A percentile compares a stretch with the other conserved stretches of the same genome.
Conservation (phyloP, 805 yeast genomes). For the Cyberlindnera lachancei region DNA sequence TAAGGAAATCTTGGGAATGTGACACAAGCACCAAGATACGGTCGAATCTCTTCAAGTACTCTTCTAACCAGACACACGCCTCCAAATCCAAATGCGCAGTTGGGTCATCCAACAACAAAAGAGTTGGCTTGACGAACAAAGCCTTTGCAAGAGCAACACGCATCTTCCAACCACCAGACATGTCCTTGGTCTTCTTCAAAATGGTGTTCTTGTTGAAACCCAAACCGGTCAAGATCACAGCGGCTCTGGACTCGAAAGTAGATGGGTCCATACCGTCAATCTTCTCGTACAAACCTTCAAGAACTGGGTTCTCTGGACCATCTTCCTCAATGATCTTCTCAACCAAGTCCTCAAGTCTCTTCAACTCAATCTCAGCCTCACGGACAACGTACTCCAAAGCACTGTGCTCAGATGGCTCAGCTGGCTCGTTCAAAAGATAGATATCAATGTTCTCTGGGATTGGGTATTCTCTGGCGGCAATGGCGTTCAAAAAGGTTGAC, state of each 20-base stretch:
- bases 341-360: constrained; percentile 82
- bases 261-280: constrained; percentile 94
- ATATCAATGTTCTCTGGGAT: constrained; percentile 88
- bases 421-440: constrained; percentile 94
- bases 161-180: constrained; percentile 99
- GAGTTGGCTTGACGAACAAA: constrained; percentile 93
- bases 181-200: constrained; percentile 90
- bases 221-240: constrained; percentile 90
- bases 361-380: constrained; percentile 91
- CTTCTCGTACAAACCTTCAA: constrained; percentile 90
- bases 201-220: constrained; percentile 89
- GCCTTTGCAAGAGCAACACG: constrained; percentile 98
- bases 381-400: constrained; percentile 95
- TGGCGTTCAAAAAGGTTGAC: constrained; percentile 85
- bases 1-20: constrained; percentile 98
- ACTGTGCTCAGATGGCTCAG: constrained; percentile 84
- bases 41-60: constrained; percentile 90
- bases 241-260: constrained; percentile 95
- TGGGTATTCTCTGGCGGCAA: constrained; percentile 96
- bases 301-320: constrained; percentile 84
- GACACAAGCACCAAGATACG: constrained; percentile 90
- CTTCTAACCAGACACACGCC: constrained; percentile 99
- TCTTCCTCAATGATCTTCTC: constrained; percentile 84
- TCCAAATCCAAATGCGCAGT: constrained; percentile 99
- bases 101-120: constrained; percentile 93